Evolutionary conservation across 495 filamentous ascomycete species (phyloP), one percentile per base, ranked within the genome.

Genomic region (Neurospora sublineolata): DNA sequence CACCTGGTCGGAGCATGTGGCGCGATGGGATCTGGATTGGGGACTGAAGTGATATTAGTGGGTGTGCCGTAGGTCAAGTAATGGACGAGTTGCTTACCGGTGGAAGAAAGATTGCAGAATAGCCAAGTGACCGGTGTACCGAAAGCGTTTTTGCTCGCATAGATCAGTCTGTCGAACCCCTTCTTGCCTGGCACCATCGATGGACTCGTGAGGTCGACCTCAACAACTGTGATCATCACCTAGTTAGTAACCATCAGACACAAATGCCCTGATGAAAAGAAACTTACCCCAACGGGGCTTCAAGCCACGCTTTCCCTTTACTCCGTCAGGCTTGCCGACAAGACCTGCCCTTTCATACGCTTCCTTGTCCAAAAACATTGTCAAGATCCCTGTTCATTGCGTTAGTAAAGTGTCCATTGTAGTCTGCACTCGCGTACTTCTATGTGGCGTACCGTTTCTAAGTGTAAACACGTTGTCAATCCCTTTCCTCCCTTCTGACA

Each of bases 101-200:
- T 75, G 30, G 76, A 75, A 8, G 79, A 82, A 3, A 91, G 77
- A 75, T 94, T 90, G 80, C 86, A 89, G 76, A 97, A 94, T 2
- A 97, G 84, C 93, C 94, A 98, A 1, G 89, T 88, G 33, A 92
- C 73, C 1, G 91, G 87, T 39, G 86, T 78, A 42, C 87, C 89
- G 8, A 97, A 84, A 41, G 92, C 92, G 73, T 97, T 94, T 72
- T 92, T 89, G 79, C 91, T 94, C 14, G 93, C 93, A 83, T 93
- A 93, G 16, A 92, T 82, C 44, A 97, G 86, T 58, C 93, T 87
- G 72, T 96, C 90, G 73, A 97, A 97, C 0, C 91, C 92, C 75
- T 95, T 96, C 79, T 94, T 97, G 37, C 94, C 95, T 76, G 92
- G 92, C 9, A 93, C 77, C 92, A 97, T 97, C 12, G 90, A 92